Base-by-base conservation (phyloP, 257 asterid species). In the Lantana camara region DNA sequence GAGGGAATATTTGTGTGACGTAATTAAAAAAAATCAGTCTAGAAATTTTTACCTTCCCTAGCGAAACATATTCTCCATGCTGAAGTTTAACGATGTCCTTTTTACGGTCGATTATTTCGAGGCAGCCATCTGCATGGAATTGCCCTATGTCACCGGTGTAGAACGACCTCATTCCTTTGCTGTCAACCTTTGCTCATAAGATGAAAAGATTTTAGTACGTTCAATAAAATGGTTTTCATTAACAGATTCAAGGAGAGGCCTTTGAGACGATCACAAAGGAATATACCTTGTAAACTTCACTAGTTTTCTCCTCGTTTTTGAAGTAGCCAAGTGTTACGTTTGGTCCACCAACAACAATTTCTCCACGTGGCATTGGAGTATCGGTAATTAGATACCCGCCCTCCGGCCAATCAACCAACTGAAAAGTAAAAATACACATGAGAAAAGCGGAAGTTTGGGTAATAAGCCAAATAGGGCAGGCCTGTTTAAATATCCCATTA, bases 21-120 rank as follows among this genome's bases (percentile, higher is more conserved):
- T 35, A 35, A 35, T 35, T 35, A 9, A 35, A 7, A 35, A 35
- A 35, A 3, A 35, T 46, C 30, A 21, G 13, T 44, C 42, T 23
- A 19, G 21, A 27, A 2, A 15, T 29, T 14, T 54, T 16, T 73
- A 85, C 99, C 99, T 90, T 94, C 44, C 99, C 97, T 21, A 94
- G 79, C 32, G 99, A 94, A 24, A 94, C 99, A 59, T 94, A 94
- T 75, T 94, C 99, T 53, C 97, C 99, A 24, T 94, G 99, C 80
- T 90, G 97, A 73, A 94, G 96, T 69, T 94, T 94, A 16, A 90
- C 96, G 9, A 90, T 94, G 71, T 90, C 99, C 80, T 94, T 94
- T 76, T 83, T 94, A 55, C 96, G 99, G 69, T 94, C 99, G 34
- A 94, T 83, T 46, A 94, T 94, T 83, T 94, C 96, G 46, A 94